Base-by-base conservation (phyloP, 495 filamentous ascomycete genomes). In the Darksidea phi region DNA sequence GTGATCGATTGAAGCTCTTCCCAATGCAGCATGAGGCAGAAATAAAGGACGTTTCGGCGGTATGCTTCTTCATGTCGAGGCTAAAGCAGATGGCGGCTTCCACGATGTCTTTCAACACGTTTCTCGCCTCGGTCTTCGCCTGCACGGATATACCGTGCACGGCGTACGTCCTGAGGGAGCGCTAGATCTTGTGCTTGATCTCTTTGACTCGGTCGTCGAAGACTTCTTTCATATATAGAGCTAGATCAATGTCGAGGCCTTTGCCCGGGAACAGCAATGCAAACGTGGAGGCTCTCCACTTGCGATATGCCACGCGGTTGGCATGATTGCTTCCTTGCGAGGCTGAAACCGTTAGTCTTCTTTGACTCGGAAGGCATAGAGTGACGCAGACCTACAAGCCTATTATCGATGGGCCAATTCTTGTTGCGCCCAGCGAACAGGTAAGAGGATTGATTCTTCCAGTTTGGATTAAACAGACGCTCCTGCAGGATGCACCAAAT, bases 231-330 rank as follows among this genome's bases (percentile, higher is more conserved):
- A 49, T 49, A 21, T 17, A 4, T 20, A 18, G 18, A 4, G 24
- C n/a, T 3, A 26, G 49, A 15, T 28, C 32, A 18, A 32, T 34
- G 24, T 53, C 32, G 13, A 23, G 12, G 11, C 52, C 49, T 43
- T 55, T 43, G 12, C 52, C 52, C n/a, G 52, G 52, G 18, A 55
- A 55, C 15, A 55, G 52, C 10, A 55, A 6, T 10, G 5, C 21
- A 21, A 55, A 55, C 11, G 52, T 55, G n/a, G n/a, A 42, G 2
- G 36, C 36, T 55, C 52, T 25, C 52, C 52, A 55, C 21, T 55
- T 17, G 15, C 38, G 34, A 43, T 42, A 55, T 42, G 34, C 52
- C n/a, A 12, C 32, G 52, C 52, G 52, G 11, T 34, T 21, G 28
- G n/a, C 24, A 41, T n/a, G 12, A 26, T 17, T 42, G 28, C 34